phyloP scores from a whole-genome alignment of 1,139 yeast genomes.

The Saccharomyces hybrid region DNA sequence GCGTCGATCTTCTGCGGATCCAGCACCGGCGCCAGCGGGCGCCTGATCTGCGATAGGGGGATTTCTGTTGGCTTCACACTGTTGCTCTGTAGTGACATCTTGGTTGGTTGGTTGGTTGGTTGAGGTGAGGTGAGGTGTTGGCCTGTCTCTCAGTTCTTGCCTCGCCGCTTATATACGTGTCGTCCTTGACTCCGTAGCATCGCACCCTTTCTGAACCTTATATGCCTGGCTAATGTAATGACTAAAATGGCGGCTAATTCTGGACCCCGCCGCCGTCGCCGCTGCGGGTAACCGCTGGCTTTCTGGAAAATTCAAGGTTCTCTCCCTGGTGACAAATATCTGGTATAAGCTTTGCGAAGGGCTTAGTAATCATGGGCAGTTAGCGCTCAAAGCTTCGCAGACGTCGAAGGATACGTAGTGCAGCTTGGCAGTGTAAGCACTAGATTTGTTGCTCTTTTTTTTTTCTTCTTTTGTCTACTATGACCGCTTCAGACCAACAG shows the following conservation, averaged over 20 bases:
- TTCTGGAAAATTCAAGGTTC: neutral
- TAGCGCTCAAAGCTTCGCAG: neutral
- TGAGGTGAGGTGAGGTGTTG: slow-evolving; percentile 3
- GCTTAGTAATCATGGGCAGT: neutral
- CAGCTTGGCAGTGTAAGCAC: neutral
- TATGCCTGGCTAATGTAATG: neutral
- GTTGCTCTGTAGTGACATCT: slow-evolving; percentile 43
- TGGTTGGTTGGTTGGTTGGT: slow-evolving; percentile 2
- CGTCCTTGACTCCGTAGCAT: neutral
- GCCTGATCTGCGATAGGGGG: slow-evolving; percentile 55
- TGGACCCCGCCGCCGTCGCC: neutral
- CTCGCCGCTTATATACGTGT: slow-evolving; percentile 10
- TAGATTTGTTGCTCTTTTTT: neutral
- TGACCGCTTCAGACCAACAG: slow-evolving; percentile 14
- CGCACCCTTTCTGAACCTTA: neutral
- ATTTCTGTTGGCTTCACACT: slow-evolving; percentile 44
- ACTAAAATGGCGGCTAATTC: neutral
- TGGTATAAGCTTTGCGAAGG: neutral
- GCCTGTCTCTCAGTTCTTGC: slow-evolving; percentile 3
- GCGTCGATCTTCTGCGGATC: slow-evolving; percentile 66
- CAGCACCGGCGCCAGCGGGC: slow-evolving; percentile 81
- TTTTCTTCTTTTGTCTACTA: neutral
- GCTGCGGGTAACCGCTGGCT: neutral
- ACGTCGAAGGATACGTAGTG: neutral
- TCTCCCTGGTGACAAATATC: neutral